A percentile compares a stretch with the other conserved stretches of the same genome.
Conservation (phyloP, 2,329 filamentous ascomycete genomes). For the Trichoderma aggressivum region DNA sequence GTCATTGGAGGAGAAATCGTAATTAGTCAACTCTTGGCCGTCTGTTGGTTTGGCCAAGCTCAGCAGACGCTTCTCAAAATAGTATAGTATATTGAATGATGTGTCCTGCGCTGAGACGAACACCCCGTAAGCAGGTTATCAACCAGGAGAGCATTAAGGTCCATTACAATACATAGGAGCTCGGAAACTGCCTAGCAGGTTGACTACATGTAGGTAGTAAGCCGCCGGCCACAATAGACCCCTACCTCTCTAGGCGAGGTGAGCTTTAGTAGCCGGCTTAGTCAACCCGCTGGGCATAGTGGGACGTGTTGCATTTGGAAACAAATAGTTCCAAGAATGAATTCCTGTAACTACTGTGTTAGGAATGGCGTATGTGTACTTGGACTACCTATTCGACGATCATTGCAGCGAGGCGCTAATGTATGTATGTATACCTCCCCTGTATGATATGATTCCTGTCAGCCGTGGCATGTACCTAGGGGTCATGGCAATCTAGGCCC, state of each 20-base stretch:
- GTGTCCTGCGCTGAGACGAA: not conserved
- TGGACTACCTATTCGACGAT: not conserved
- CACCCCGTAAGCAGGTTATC: not conserved
- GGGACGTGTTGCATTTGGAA: not conserved
- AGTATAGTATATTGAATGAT: not conserved
- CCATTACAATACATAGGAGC: not conserved
- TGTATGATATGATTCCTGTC: not conserved
- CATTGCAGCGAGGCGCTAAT: not conserved
- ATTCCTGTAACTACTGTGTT: not conserved
- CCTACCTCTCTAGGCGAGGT: not conserved
- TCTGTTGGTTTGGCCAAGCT: not conserved
- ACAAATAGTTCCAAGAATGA: not conserved
- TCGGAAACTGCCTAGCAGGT: not conserved
- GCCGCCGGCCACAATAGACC: not conserved
- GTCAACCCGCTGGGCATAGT: not conserved
- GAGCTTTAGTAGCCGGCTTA: not conserved
- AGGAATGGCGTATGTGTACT: not conserved
- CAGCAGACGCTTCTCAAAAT: not conserved
- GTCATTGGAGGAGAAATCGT: not conserved
- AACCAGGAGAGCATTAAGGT: not conserved
- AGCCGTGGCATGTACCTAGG: not conserved
- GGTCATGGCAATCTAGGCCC: not conserved
- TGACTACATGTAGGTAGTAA: not conserved
- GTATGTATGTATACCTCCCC: not conserved
- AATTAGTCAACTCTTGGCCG: not conserved